phyloP scores from a whole-genome alignment of 2,329 filamentous ascomycete genomes.

The Fusarium chuoi region DNA sequence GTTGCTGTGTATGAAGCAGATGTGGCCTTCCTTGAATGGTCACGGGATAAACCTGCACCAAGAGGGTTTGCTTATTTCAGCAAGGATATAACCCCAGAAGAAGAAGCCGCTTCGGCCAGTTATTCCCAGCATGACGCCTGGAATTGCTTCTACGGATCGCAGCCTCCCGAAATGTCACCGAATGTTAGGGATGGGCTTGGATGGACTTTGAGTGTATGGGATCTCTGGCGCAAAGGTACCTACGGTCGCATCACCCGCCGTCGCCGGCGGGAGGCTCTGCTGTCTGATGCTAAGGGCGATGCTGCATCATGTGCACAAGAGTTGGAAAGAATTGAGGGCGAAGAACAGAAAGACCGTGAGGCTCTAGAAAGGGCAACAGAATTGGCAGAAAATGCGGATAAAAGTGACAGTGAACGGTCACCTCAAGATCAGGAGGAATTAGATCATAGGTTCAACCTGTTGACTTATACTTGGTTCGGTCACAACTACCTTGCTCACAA shows the following conservation, averaged over 20 bases:
- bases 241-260: not conserved
- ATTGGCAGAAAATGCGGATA: not conserved
- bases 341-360: not conserved
- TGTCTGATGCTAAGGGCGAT: not conserved
- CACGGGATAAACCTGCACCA: not conserved
- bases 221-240: not conserved
- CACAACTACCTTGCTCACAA: not conserved
- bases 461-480: no score
- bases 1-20: not conserved
- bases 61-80: not conserved
- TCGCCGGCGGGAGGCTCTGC: not conserved
- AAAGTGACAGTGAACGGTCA: not conserved
- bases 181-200: no score
- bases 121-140: not conserved
- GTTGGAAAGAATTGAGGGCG: not conserved
- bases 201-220: not conserved
- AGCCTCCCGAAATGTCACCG: not conserved
- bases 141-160: not conserved
- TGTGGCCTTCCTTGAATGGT: not conserved
- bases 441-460: not conserved
- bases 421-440: not conserved
- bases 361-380: not conserved
- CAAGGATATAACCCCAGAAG: not conserved
- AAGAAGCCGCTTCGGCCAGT: not conserved
- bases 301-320: not conserved